phyloP scores from a whole-genome alignment of 192 early-diverging fungal genomes.

The Linnemannia zychae region DNA sequence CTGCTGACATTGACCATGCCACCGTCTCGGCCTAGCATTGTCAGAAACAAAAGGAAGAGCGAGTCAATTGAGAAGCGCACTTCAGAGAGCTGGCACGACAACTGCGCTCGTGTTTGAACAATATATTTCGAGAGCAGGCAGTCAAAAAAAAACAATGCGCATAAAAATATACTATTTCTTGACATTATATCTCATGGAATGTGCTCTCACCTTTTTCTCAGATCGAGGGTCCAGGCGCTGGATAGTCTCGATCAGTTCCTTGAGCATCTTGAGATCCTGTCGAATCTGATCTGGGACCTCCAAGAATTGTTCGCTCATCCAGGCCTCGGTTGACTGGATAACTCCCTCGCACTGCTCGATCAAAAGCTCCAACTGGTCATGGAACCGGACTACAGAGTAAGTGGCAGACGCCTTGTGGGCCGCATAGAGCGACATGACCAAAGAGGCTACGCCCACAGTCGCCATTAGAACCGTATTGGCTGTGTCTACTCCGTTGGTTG shows the following conservation, averaged over 20 bases:
- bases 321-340: conserved; percentile 59
- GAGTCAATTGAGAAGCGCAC: neutral
- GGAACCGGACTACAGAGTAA: conserved; percentile 61
- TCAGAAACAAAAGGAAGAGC: neutral
- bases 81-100: no score
- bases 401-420: conserved; percentile 59
- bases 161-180: neutral
- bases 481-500: conserved; percentile 6
- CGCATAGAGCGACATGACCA: conserved; percentile 61
- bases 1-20: conserved; percentile 61
- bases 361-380: conserved; percentile 62
- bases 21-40: conserved; percentile 41
- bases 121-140: conserved; percentile 7
- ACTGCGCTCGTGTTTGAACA: neutral
- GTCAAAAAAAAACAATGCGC: neutral
- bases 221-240: conserved; percentile 59
- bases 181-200: neutral
- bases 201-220: conserved; percentile 55
- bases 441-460: conserved; percentile 49
- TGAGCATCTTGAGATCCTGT: conserved; percentile 51
- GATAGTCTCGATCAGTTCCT: conserved; percentile 57
- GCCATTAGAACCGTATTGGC: conserved; percentile 30
- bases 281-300: conserved; percentile 56
- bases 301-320: conserved; percentile 62
- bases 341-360: conserved; percentile 57